These are phyloP conservation scores for Salix dunnii DNA, from an alignment of 345 rosid species.

Conservation along the genomic window DNA sequence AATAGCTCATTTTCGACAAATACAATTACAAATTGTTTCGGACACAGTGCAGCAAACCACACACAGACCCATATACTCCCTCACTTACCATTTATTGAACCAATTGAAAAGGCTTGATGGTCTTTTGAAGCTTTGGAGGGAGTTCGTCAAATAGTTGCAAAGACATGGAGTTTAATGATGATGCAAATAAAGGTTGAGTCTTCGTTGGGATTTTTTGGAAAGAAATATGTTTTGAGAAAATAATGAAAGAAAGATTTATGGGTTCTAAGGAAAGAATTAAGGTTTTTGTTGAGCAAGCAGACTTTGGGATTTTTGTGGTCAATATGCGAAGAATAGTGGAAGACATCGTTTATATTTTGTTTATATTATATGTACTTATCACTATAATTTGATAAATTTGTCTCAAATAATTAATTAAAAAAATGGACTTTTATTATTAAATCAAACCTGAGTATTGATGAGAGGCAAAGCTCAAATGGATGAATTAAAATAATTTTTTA, in stretches of 20 bases:
- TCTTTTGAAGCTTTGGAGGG: slow-evolving; percentile 84
- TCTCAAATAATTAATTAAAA: neutral
- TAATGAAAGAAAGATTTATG: slow-evolving; percentile 15
- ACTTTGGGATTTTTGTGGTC: slow-evolving; percentile 35
- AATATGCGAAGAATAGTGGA: slow-evolving; percentile 33
- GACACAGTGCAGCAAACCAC: too few species aligned
- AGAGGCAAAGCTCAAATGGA: too few species aligned
- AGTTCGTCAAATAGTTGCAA: slow-evolving; percentile 74
- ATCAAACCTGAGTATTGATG: too few species aligned
- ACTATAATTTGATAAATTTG: too few species aligned
- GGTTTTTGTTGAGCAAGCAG: slow-evolving; percentile 12
- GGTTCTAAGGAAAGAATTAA: slow-evolving; percentile 15
- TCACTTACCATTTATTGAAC: too few species aligned
- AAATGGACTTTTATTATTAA: too few species aligned
- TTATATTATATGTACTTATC: neutral
- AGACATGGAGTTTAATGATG: slow-evolving; percentile 36
- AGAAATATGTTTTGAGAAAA: slow-evolving; percentile 30
- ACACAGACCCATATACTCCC: too few species aligned
- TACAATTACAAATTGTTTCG: too few species aligned
- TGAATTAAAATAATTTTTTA: too few species aligned
- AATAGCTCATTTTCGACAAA: too few species aligned
- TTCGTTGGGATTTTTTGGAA: slow-evolving; percentile 39
- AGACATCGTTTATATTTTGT: slow-evolving; percentile 13
- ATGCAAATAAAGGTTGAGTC: slow-evolving; percentile 13
- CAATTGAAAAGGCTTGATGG: slow-evolving; percentile 73